Base-by-base conservation (phyloP, 192 early-diverging fungal genomes). In the Coemansia sp. region DNA sequence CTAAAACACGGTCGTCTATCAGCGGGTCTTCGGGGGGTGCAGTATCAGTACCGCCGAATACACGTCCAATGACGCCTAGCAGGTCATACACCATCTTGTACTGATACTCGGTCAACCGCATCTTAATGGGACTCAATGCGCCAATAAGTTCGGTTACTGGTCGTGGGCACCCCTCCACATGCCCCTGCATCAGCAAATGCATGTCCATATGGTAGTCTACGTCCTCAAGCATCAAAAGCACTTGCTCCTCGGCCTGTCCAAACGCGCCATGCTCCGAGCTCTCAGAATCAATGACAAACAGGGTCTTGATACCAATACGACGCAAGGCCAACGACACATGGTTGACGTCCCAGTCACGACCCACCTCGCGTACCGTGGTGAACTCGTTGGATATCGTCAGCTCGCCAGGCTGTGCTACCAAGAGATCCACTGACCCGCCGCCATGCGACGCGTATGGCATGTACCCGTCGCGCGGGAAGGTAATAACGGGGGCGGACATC, bases 321-420 rank as follows among this genome's bases (percentile, higher is more conserved):
- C 85, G 83, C 53, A 94, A 68, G 18, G 84, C 87, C 16, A 91
- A 78, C n/a, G 79, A 88, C 39, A 94, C 87, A 29, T 78, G 71
- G 64, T 91, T 92, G 13, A 90, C 79, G 81, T 50, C 86, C 82
- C 85, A 49, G 78, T 86, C 33, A 86, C 84, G 47, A 74, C 75
- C 40, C 39, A 69, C 46, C 61, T 71, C 72, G 66, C 85, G 76
- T 63, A 81, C 82, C 0, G 86, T 82, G 18, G 84, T 77, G 70
- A 95, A 96, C 53, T 86, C 77, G 77, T 96, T 97, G 16, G 80
- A 85, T 1, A 95, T 92, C 6, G 92, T 91, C 20, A 99, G 91
- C 71, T 92, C 89, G 72, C 97, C 97, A 4, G 95, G 85, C 79
- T 95, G 91, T 71, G 89, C 87, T 15, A 90, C 86, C 18, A 98